phyloP scores from a whole-genome alignment of 306 rosid genomes.

The Vigna trinervia region DNA sequence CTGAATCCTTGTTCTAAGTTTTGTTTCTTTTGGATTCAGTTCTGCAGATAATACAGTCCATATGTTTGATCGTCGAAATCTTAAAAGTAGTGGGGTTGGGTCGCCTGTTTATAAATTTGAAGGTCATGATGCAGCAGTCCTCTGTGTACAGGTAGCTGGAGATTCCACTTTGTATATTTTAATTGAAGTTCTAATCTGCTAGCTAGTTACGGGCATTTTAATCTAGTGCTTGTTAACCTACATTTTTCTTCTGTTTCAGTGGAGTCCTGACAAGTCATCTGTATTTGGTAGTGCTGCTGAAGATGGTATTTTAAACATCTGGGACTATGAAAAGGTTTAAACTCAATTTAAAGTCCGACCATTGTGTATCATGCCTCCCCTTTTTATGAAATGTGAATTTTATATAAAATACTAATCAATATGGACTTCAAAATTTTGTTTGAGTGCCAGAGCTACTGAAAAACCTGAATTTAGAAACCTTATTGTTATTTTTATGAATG shows the following conservation, averaged over 20 bases:
- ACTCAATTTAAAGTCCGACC: conserved; percentile 27
- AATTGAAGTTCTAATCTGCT: conserved; percentile 1
- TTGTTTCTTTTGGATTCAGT: conserved; percentile 56
- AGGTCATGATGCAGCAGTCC: conserved; percentile 94
- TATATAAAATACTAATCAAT: conserved; percentile 9
- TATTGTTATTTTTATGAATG: background rate
- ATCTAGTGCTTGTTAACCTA: conserved; percentile 27
- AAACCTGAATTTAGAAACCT: background rate
- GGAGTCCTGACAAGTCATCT: conserved; percentile 88
- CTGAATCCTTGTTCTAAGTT: conserved; percentile 34
- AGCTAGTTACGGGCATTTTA: background rate
- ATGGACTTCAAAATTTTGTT: conserved; percentile 8
- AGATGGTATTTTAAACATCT: conserved; percentile 87
- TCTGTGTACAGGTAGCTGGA: conserved; percentile 83
- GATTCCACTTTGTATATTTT: conserved; percentile 24
- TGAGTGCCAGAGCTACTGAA: conserved; percentile 12
- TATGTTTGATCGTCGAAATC: conserved; percentile 93
- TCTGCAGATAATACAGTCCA: conserved; percentile 93
- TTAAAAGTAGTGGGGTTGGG: conserved; percentile 68
- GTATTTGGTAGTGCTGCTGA: conserved; percentile 98
- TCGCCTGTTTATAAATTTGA: conserved; percentile 81
- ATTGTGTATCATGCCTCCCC: background rate
- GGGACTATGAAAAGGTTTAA: conserved; percentile 89
- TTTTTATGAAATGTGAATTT: conserved; percentile 6
- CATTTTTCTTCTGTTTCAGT: conserved; percentile 61